phyloP scores from a whole-genome alignment of 1,284 basidiomycete genomes.

The Heterobasidion parviporum region DNA sequence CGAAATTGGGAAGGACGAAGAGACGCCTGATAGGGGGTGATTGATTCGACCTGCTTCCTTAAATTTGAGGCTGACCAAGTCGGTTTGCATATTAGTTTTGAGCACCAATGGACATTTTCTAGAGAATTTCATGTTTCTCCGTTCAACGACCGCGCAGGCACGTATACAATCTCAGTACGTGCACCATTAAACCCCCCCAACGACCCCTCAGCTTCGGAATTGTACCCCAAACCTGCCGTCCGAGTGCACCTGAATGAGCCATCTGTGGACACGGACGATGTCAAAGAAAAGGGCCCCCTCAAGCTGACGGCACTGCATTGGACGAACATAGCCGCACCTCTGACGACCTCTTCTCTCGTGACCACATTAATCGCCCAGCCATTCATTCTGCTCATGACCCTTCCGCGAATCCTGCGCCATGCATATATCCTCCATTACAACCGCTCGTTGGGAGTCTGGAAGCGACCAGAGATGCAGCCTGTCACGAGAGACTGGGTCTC shows the following conservation, averaged over 20 bases:
- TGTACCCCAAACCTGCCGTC: conserved; percentile 15
- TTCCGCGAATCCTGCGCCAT: conserved; percentile 57
- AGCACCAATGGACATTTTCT: conserved; percentile 65
- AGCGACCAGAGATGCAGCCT: conserved; percentile 54
- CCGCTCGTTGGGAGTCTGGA: conserved; percentile 53
- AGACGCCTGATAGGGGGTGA: conserved; percentile 26
- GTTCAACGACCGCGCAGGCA: conserved; percentile 70
- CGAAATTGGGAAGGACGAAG: conserved; percentile 37
- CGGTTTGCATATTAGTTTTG: conserved; percentile 29
- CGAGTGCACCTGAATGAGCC: conserved; percentile 26
- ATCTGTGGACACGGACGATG: neutral
- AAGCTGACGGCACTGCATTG: conserved; percentile 44
- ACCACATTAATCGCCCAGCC: conserved; percentile 39
- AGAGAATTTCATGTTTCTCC: conserved; percentile 77
- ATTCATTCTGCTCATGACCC: conserved; percentile 49
- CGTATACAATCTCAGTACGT: conserved; percentile 48
- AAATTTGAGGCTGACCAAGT: neutral
- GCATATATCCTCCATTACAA: conserved; percentile 63
- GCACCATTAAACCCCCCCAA: conserved; percentile 37
- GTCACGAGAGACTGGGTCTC: conserved; percentile 12
- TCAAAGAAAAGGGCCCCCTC: conserved; percentile 23
- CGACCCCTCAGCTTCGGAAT: neutral
- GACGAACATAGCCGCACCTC: conserved; percentile 27
- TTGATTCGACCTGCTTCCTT: neutral
- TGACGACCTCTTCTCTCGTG: conserved; percentile 36